Evolutionary conservation across 129 eudicot genomes (phyloP).

Genomic region (Saussurea involucrata): DNA sequence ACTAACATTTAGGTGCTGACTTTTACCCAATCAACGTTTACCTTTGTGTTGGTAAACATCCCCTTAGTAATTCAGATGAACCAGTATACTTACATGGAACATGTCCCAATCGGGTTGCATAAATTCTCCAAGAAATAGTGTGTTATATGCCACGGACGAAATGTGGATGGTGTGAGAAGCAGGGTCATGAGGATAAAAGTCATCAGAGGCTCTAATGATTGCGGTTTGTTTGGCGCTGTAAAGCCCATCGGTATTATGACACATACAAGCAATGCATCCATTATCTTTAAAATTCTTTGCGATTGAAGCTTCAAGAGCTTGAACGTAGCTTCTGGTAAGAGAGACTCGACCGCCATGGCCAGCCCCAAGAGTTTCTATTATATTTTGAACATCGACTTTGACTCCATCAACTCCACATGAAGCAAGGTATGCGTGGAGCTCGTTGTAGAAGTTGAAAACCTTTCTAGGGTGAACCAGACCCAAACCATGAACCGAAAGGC

Average conservation of each 20-base stretch:
- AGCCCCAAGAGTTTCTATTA: slow-evolving; percentile 89
- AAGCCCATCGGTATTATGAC: slow-evolving; percentile 83
- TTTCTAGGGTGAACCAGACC: slow-evolving; percentile 90
- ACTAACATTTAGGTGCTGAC: no score
- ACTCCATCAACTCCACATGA: slow-evolving; percentile 98
- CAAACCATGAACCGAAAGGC: slow-evolving; percentile 77
- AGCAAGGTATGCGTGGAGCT: slow-evolving; percentile 85
- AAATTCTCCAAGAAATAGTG: slow-evolving; percentile 83
- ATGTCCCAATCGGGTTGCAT: slow-evolving; percentile 99
- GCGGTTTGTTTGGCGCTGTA: slow-evolving; percentile 83
- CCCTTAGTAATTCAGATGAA: background rate
- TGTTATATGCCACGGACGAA: slow-evolving; percentile 83
- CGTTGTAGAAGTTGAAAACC: slow-evolving; percentile 75
- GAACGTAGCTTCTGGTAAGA: slow-evolving; percentile 71
- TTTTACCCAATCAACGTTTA: background rate
- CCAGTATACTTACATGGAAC: slow-evolving; percentile 76
- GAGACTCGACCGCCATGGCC: slow-evolving; percentile 91
- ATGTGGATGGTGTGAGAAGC: slow-evolving; percentile 95
- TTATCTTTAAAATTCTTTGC: slow-evolving; percentile 73
- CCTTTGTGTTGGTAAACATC: background rate
- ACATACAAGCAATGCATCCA: slow-evolving; percentile 90
- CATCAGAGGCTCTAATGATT: slow-evolving; percentile 84
- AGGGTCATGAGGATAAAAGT: slow-evolving; percentile 84
- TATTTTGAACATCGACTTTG: slow-evolving; percentile 94
- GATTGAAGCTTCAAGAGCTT: slow-evolving; percentile 92